Evolutionary conservation across 305 asterid species (phyloP), one percentile per base, ranked within the genome.

Genomic region (Euphrasia arctica): DNA sequence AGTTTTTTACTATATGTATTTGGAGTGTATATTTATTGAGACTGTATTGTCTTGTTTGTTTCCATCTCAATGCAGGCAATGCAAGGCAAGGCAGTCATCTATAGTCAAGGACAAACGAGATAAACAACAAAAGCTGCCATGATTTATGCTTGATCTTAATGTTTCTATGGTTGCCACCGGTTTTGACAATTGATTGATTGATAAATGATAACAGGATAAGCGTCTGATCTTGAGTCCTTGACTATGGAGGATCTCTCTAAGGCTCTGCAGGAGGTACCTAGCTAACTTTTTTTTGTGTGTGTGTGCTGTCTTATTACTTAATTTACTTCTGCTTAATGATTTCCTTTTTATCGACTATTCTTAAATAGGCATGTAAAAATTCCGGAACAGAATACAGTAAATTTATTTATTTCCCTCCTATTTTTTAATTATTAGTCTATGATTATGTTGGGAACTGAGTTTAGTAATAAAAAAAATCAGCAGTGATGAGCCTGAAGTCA

Each of bases 41-140:
- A 60, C 31, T 1, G 31, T 28, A 28, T 28, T 3, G 15, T 18
- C n/a, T n/a, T n/a, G n/a, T n/a, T 60, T 57, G 15, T 67, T 66
- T 75, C 41, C 66, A 25, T 41, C 70, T 60, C 58, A 50, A 55
- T 77, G 78, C 78, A 92, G 98, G 73, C 98, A 89, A 22, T 89
- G 97, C 78, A 89, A 87, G 81, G 97, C 98, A 48, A 84, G 98
- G 57, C 91, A 81, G 71, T 78, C 98, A 25, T 62, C 96, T 63
- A 74, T 84, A 4, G 77, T 85, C 72, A 92, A 80, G 84, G 98
- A 89, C 71, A 92, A 85, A 73, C 80, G 96, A 84, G 97, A 91
- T 69, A 88, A 87, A 78, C 98, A 89, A 64, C 97, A 85, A 73
- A 92, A 87, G 97, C 97, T 87, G 34, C 71, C 14, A 0, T n/a